A percentile compares a stretch with the other conserved stretches of the same genome.
phyloP scores from a whole-genome alignment of 202 grass and related monocot species.

The Carex sylvatica region DNA sequence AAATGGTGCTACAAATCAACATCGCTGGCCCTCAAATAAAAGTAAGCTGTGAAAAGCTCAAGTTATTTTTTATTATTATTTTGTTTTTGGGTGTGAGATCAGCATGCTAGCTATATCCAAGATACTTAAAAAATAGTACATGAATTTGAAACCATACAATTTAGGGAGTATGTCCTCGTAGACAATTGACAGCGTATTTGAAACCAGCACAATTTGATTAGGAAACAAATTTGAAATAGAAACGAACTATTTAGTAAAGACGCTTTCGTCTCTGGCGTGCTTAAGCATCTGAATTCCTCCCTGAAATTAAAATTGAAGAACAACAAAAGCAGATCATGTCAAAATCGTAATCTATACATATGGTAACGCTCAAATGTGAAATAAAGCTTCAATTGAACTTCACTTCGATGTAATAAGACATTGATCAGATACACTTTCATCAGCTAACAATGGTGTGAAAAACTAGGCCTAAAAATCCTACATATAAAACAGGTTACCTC shows the following conservation, averaged over 20 bases:
- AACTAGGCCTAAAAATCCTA: too few species aligned
- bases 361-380: too few species aligned
- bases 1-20: slow-evolving; percentile 20
- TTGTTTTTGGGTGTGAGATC: background rate
- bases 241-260: too few species aligned
- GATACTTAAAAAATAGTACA: background rate
- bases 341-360: background rate
- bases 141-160: background rate
- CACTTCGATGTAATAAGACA: too few species aligned
- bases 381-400: too few species aligned
- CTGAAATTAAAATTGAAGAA: slow-evolving; percentile 23
- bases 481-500: too few species aligned
- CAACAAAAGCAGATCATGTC: background rate
- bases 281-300: slow-evolving; percentile 54
- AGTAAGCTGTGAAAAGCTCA: background rate
- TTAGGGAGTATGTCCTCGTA: background rate
- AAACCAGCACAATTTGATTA: too few species aligned
- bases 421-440: too few species aligned
- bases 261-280: too few species aligned
- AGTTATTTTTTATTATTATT: background rate
- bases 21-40: slow-evolving; percentile 2
- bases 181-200: background rate
- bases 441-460: too few species aligned
- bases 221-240: too few species aligned
- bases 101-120: background rate